Percentiles rank a stretch among this genome's conserved stretches.
Evolutionary conservation across 805 yeast species (phyloP).

Genomic region (Pachysolen tannophilus): DNA sequence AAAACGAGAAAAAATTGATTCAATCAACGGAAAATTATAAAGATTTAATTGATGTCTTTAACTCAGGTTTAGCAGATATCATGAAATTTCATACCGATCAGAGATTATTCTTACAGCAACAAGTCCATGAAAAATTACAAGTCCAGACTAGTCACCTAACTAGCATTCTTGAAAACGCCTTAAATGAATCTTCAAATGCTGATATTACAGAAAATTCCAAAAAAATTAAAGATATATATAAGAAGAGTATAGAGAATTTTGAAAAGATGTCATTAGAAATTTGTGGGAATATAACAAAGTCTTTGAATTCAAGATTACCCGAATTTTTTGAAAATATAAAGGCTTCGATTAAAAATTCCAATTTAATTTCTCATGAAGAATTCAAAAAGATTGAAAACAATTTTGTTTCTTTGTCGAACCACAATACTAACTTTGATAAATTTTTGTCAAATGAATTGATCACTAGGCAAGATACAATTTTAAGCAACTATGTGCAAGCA

Average conservation of each 20-base stretch:
- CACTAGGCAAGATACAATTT: no score
- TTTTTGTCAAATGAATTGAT: no score
- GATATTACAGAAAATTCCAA: not conserved
- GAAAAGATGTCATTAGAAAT: slow-evolving; percentile 15
- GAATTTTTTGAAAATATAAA: slow-evolving; percentile 14
- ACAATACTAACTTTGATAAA: slow-evolving; percentile 4
- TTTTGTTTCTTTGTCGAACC: not conserved
- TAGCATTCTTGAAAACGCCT: slow-evolving; percentile 3
- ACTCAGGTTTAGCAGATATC: slow-evolving; percentile 18
- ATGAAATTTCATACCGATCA: slow-evolving; percentile 13
- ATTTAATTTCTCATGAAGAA: slow-evolving; percentile 13
- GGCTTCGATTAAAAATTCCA: slow-evolving; percentile 9
- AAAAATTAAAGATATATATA: slow-evolving; percentile 11
- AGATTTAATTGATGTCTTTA: slow-evolving; percentile 20
- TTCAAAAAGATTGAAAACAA: slow-evolving; percentile 10
- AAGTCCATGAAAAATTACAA: slow-evolving; percentile 11
- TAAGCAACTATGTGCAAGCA: no score
- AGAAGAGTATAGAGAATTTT: slow-evolving; percentile 10
- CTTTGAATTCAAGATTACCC: slow-evolving; percentile 16
- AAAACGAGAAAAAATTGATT: slow-evolving; percentile 23
- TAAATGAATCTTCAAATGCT: not conserved
- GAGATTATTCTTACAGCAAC: slow-evolving; percentile 11
- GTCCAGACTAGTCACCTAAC: slow-evolving; percentile 12
- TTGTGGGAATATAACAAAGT: slow-evolving; percentile 15
- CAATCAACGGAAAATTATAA: slow-evolving; percentile 25